Percentiles rank a stretch among this genome's conserved stretches.
Evolutionary conservation across 441 rosid genomes (phyloP).

Genomic region (Melastoma candidum): DNA sequence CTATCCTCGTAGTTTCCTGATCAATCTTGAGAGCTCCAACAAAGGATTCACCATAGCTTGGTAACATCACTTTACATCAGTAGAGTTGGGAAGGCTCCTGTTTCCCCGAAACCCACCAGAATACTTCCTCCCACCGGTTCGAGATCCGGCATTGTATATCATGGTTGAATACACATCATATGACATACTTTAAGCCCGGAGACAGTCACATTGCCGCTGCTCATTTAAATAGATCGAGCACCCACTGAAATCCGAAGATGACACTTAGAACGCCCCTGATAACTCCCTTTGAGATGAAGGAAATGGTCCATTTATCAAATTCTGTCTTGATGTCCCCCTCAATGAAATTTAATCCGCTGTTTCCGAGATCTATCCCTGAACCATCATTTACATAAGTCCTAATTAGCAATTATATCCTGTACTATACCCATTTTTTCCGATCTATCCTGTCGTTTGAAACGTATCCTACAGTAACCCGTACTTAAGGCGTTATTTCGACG

Average conservation of each 20-base stretch:
- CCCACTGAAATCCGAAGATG: slow-evolving; percentile 10
- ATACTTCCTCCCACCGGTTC: slow-evolving; percentile 1
- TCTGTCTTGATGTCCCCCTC: slow-evolving; percentile 46
- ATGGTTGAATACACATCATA: background rate
- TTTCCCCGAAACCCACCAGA: slow-evolving; percentile 5
- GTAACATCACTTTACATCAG: background rate
- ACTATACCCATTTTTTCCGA: too few species aligned
- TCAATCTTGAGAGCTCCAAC: slow-evolving; percentile 12
- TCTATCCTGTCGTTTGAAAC: too few species aligned
- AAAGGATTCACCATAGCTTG: background rate
- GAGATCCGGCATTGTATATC: background rate
- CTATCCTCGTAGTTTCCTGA: slow-evolving; percentile 12
- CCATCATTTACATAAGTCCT: slow-evolving; percentile 30
- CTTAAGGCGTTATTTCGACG: too few species aligned
- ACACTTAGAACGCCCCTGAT: slow-evolving; percentile 10
- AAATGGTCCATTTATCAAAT: slow-evolving; percentile 59
- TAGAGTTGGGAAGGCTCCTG: slow-evolving; percentile 1
- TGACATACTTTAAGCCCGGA: slow-evolving; percentile 10
- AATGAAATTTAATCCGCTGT: slow-evolving; percentile 69
- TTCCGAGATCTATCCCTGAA: slow-evolving; percentile 41
- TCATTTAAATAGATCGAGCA: background rate
- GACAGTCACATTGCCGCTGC: slow-evolving; percentile 11
- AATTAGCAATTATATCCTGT: too few species aligned
- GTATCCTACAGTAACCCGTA: too few species aligned
- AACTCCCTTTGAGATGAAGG: slow-evolving; percentile 23